Percentiles rank a stretch among this genome's conserved stretches.
Conservation (phyloP, 768 basidiomycete species). For the Tricholoma bakamatsutake region DNA sequence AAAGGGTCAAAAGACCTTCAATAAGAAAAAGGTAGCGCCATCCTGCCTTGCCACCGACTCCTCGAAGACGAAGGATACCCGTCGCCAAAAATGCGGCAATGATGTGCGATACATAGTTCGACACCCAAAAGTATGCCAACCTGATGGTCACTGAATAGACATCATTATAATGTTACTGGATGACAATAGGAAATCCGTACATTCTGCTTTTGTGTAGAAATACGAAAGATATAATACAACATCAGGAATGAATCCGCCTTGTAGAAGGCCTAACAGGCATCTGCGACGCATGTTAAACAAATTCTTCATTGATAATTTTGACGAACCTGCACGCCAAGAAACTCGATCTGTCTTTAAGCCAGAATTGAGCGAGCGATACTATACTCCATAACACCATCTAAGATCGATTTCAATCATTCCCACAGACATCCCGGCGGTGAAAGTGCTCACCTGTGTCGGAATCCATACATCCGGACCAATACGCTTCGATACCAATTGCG, state of each 20-base stretch:
- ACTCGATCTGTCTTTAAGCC: constrained; percentile 43
- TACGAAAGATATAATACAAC: constrained; percentile 61
- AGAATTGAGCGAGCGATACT: constrained; percentile 53
- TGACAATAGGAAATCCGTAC: constrained; percentile 26
- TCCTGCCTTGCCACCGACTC: constrained; percentile 45
- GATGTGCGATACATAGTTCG: constrained; percentile 49
- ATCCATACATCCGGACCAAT: constrained; percentile 67
- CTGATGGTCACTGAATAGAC: constrained; percentile 47
- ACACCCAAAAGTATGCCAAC: constrained; percentile 67
- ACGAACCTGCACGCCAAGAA: constrained; percentile 50
- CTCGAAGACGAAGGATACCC: constrained; percentile 51
- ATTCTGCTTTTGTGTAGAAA: constrained; percentile 53
- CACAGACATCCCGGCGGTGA: background rate
- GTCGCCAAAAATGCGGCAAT: constrained; percentile 59
- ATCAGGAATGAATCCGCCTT: constrained; percentile 64
- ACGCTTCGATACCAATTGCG: constrained; percentile 61
- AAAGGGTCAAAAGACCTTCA: constrained; percentile 46
- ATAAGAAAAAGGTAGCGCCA: constrained; percentile 58
- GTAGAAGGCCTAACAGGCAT: constrained; percentile 48
- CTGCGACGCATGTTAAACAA: background rate
- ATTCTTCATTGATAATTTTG: background rate
- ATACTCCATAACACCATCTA: constrained; percentile 54
- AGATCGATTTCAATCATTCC: background rate
- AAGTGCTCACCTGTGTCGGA: constrained; percentile 40
- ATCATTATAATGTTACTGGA: background rate